A percentile compares a stretch with the other conserved stretches of the same genome.
These are phyloP conservation scores for Fomitopsis serialis DNA, from an alignment of 768 basidiomycete species.

Conservation along the genomic window DNA sequence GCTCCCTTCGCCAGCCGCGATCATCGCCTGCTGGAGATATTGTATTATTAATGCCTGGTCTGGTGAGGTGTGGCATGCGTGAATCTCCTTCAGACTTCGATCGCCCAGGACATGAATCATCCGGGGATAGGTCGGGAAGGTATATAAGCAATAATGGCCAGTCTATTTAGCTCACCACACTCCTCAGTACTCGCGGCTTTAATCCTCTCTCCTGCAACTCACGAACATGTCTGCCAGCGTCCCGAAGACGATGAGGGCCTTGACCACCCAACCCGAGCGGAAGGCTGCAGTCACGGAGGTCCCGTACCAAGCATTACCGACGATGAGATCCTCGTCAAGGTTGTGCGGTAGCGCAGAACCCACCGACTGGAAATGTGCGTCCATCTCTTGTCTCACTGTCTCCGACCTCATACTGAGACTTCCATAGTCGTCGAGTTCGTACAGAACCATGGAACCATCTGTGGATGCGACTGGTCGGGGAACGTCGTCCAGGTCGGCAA, in stretches of 20 bases:
- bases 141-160: too few relatives aligned
- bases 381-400: background rate
- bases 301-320: conserved; percentile 18
- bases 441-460: conserved; percentile 12
- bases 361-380: conserved; percentile 22
- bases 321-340: conserved; percentile 22
- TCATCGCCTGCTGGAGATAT: too few relatives aligned
- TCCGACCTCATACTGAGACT: background rate
- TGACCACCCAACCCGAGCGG: conserved; percentile 5
- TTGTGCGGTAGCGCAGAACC: conserved; percentile 20
- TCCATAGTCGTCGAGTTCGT: conserved; percentile 6
- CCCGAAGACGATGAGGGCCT: conserved; percentile 1
- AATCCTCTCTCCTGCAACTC: too few relatives aligned
- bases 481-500: conserved; percentile 18
- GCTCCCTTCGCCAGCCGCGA: too few relatives aligned
- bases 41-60: too few relatives aligned
- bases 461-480: conserved; percentile 24
- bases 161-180: too few relatives aligned
- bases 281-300: conserved; percentile 13
- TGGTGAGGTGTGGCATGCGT: too few relatives aligned
- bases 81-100: too few relatives aligned
- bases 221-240: background rate
- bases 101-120: too few relatives aligned
- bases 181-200: too few relatives aligned
- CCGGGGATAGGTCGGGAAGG: too few relatives aligned